These are phyloP conservation scores for Colletotrichum tabaci DNA, from an alignment of 2,329 filamentous ascomycete genomes.

Conservation along the genomic window DNA sequence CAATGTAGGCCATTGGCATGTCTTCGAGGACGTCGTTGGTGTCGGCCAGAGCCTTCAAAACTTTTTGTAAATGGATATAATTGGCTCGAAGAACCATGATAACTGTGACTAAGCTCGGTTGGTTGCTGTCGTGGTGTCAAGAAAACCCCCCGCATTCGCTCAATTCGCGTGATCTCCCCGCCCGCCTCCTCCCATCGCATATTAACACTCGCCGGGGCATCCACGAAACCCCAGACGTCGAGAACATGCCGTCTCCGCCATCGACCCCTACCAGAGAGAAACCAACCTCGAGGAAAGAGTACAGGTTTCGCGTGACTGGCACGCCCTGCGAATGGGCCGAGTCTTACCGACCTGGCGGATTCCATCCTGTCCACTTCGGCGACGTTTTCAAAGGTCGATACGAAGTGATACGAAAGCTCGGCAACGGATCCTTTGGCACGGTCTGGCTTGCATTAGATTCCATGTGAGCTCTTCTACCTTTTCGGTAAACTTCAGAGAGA, in stretches of 20 bases:
- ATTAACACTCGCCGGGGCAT: not conserved
- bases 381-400: conserved; percentile 45
- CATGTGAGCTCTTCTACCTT: conserved; percentile 28
- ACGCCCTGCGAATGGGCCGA: conserved; percentile 28
- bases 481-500: not conserved
- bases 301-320: not conserved
- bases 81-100: not conserved
- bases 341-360: conserved; percentile 45
- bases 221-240: not conserved
- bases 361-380: conserved; percentile 46
- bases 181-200: not conserved
- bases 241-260: conserved; percentile 6
- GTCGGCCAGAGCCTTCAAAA: conserved; percentile 49
- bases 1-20: conserved; percentile 65
- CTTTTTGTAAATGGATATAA: conserved; percentile 19
- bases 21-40: conserved; percentile 61
- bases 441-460: conserved; percentile 46
- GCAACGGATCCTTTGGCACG: conserved; percentile 46
- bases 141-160: not conserved
- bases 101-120: not conserved
- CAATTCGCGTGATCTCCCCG: not conserved
- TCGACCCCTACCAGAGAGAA: not conserved
- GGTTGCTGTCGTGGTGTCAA: not conserved
- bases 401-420: conserved; percentile 46
- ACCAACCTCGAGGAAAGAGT: not conserved